Evolutionary conservation across 768 basidiomycete species (phyloP), one percentile per base, ranked within the genome.

Genomic region (Amanita rubescens): DNA sequence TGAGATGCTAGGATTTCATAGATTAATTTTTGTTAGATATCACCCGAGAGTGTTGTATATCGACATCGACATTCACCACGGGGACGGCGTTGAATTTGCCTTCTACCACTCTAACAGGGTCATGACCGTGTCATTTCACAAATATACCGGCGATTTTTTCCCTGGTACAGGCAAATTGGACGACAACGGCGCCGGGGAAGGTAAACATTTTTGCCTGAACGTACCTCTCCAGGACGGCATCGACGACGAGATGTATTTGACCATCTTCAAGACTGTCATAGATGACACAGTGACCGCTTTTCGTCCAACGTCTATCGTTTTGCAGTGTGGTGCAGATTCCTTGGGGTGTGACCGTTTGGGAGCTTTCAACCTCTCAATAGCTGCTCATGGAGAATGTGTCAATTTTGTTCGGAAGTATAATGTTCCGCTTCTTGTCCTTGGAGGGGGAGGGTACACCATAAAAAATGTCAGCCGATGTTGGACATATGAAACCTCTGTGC

Each of bases 11-110:
- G n/a, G 20, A 2, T 32, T 9, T 33, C 27, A 35, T 49, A 25
- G 44, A 20, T 42, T 34, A 51, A 55, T 27, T 24, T 24, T 30
- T 48, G 2, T 22, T 56, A 97, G 95, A 65, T 85, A 89, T 63
- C 90, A 94, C 60, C 87, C 95, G 6, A 84, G 95, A 15, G 95
- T 99, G 3, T 75, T 99, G 7, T 99, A 99, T 66, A 93, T 99
- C 60, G 95, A 99, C 71, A 99, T 99, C 58, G 95, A 99, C 64
- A 97, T 98, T 53, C 95, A 99, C 67, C 95, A 99, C 60, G 95
- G 95, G 7, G 95, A 99, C 62, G 95, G 95, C 20, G 96, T 99
- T 2, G 93, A 99, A 64, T 87, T 95, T 56, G 96, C 95, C 0
- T 98, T 99, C 69, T 99, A 95, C 69, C 87, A 95, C 60, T 88